A percentile compares a stretch with the other conserved stretches of the same genome.
Evolutionary conservation across 2,329 filamentous ascomycete species (phyloP).

Genomic region (Pseudogymnoascus sp.): DNA sequence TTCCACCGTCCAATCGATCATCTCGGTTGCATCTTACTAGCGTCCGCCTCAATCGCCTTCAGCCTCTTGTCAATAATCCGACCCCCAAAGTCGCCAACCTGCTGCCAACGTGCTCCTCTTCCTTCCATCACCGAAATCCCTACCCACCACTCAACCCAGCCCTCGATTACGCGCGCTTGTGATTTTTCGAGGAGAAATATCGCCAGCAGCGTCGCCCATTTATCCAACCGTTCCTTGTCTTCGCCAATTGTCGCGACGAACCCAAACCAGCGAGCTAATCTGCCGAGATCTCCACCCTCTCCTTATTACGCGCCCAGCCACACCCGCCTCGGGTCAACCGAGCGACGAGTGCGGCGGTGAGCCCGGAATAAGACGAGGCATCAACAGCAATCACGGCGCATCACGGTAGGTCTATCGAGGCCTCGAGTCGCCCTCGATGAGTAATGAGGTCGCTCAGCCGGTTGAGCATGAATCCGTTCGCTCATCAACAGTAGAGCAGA

Average conservation of each 20-base stretch:
- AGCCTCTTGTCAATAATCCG: constrained; percentile 7
- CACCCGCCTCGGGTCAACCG: constrained; percentile 3
- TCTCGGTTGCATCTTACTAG: constrained; percentile 8
- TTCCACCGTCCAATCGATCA: constrained; percentile 9
- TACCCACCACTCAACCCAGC: not conserved
- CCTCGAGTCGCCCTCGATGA: constrained; percentile 28
- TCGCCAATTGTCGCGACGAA: not conserved
- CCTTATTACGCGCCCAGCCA: constrained; percentile 9
- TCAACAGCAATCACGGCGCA: constrained; percentile 11
- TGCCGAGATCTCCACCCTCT: constrained; percentile 6
- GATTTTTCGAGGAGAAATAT: not conserved
- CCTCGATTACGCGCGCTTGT: not conserved
- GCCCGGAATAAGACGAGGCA: not conserved
- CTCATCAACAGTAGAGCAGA: constrained; percentile 23
- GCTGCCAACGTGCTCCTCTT: not conserved
- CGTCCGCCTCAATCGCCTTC: constrained; percentile 8
- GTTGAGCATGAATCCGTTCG: constrained; percentile 27
- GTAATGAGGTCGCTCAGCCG: constrained; percentile 29
- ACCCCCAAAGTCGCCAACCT: not conserved
- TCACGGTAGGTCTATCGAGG: constrained; percentile 8
- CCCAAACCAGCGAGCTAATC: constrained; percentile 1
- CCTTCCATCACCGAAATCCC: not conserved
- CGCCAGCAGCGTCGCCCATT: not conserved
- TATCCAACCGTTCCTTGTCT: not conserved
- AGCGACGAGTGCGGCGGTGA: constrained; percentile 6